Percentiles rank a stretch among this genome's conserved stretches.
Conservation (phyloP, 176 grass and related monocot genomes). For the Typha latifolia region DNA sequence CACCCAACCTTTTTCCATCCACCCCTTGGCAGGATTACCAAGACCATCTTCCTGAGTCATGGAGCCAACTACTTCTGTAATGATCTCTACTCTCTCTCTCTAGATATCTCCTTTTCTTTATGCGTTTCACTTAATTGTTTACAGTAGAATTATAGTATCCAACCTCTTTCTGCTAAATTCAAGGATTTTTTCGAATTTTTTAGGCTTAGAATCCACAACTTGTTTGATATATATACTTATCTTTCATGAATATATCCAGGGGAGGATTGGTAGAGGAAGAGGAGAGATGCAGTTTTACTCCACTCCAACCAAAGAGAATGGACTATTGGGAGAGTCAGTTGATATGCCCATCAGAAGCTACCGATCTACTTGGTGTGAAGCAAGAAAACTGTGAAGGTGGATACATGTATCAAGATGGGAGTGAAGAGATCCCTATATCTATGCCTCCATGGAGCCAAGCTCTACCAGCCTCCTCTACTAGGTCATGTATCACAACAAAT, state of each 20-base stretch:
- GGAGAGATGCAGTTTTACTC: constrained; percentile 23
- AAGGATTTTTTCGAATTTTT: neutral
- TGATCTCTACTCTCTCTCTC: neutral
- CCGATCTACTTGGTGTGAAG: neutral
- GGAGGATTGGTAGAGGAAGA: constrained; percentile 46
- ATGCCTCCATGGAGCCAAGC: constrained; percentile 36
- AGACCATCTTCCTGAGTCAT: constrained; percentile 33
- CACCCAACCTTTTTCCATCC: constrained; percentile 6
- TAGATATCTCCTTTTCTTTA: neutral
- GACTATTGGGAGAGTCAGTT: neutral
- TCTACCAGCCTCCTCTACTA: constrained; percentile 48
- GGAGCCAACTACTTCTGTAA: constrained; percentile 52
- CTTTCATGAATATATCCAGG: constrained; percentile 4
- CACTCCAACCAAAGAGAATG: constrained; percentile 17
- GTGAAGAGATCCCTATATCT: constrained; percentile 22
- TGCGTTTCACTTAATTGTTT: neutral
- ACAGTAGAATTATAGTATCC: neutral
- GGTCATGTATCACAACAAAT: constrained; percentile 57
- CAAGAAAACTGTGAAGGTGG: neutral
- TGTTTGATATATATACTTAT: neutral
- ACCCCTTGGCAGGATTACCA: constrained; percentile 26
- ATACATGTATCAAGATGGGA: neutral
- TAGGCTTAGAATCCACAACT: neutral
- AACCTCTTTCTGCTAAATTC: neutral
- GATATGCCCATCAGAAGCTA: neutral